phyloP scores from a whole-genome alignment of 2,329 filamentous ascomycete species.

The Tolypocladium ophioglossoides region DNA sequence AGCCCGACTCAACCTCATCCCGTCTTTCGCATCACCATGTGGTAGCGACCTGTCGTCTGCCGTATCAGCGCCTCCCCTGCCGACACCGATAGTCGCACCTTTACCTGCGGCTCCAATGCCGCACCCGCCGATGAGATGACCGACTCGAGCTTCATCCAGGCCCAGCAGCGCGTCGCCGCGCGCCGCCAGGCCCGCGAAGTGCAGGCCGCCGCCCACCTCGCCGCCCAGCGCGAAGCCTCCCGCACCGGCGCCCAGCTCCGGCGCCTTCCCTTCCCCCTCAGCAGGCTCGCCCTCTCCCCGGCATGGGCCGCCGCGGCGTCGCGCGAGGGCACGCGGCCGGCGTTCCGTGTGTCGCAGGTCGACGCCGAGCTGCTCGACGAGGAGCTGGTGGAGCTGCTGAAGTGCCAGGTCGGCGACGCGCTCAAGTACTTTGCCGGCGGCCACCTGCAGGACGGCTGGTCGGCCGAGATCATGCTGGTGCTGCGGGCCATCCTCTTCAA shows the following conservation, averaged over 20 bases:
- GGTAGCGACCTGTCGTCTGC: neutral
- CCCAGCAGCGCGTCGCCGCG: conserved; percentile 75
- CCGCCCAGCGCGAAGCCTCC: conserved; percentile 38
- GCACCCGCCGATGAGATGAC: conserved; percentile 36
- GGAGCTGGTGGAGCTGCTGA: conserved; percentile 77
- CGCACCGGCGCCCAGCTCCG: conserved; percentile 43
- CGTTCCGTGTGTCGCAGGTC: conserved; percentile 89
- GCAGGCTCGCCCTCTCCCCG: conserved; percentile 34
- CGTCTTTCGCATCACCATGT: neutral
- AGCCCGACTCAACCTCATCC: neutral
- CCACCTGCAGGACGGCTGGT: conserved; percentile 75
- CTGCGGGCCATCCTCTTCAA: conserved; percentile 82
- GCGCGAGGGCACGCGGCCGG: conserved; percentile 69
- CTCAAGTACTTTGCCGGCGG: conserved; percentile 74
- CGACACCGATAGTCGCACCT: neutral
- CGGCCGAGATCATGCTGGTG: conserved; percentile 69
- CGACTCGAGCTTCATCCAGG: conserved; percentile 67
- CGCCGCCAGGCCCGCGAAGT: conserved; percentile 68
- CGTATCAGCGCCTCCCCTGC: neutral
- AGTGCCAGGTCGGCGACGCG: conserved; percentile 75
- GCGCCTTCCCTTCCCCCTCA: conserved; percentile 52
- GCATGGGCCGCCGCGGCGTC: conserved; percentile 64
- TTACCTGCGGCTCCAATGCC: conserved; percentile 12
- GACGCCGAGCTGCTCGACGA: conserved; percentile 93
- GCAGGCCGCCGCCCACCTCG: conserved; percentile 46